phyloP scores from a whole-genome alignment of 106 monocot species.

The Cymbidium sinense region DNA sequence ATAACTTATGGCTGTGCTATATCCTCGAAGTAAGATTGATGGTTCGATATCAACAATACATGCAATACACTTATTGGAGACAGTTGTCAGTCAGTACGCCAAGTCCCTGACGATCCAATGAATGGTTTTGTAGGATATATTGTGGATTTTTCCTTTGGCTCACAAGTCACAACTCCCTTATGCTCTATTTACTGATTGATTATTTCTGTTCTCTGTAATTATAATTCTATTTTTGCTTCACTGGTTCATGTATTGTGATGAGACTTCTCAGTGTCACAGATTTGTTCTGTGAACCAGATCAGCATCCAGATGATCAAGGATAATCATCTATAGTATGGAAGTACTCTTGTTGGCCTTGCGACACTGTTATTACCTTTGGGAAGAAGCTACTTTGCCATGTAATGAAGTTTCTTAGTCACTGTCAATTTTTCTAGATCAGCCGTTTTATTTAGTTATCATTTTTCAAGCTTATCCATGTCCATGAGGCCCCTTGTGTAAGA shows the following conservation, averaged over 20 bases:
- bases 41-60: background rate
- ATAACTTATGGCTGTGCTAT: background rate
- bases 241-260: too few species aligned
- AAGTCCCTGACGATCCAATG: background rate
- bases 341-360: background rate
- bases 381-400: too few species aligned
- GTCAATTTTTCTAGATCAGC: background rate
- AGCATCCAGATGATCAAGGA: background rate
- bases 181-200: background rate
- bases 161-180: background rate
- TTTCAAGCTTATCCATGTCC: background rate
- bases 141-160: background rate
- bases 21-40: background rate
- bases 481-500: background rate
- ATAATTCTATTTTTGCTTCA: background rate
- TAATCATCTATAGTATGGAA: background rate
- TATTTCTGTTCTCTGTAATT: background rate
- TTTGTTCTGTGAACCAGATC: too few species aligned
- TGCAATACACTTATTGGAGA: background rate
- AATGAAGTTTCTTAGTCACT: background rate
- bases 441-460: background rate
- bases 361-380: background rate
- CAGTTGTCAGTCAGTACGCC: background rate
- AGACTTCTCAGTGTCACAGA: too few species aligned
- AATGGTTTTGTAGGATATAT: background rate